Base-by-base conservation (phyloP, 192 early-diverging fungal genomes). In the Diversispora eburnea region DNA sequence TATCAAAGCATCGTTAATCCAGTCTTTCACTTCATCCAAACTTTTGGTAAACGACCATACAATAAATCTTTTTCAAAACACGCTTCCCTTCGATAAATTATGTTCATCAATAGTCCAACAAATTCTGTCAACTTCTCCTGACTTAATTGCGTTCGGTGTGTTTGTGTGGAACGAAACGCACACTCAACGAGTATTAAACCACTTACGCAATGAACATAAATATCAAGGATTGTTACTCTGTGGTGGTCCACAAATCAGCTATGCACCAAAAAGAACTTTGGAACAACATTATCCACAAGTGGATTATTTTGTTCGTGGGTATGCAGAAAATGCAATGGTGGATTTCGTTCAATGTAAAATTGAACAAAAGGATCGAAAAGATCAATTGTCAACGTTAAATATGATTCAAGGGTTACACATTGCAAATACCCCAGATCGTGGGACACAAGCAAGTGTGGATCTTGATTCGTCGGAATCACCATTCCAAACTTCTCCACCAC, bases 141-240 rank as follows among this genome's bases (percentile, higher is more conserved):
- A 56, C 20, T 56, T 75, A 15, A 33, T 74, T 17, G 74, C 69
- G 4, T 52, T 75, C n/a, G 66, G 69, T 25, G 55, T 46, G 13
- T 75, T 76, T 39, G 41, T 75, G 8, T 75, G 74, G 74, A 75
- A 75, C 33, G 74, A 75, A 51, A 41, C 7, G 6, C 72, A 74
- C 48, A 63, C 45, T n/a, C 74, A 75, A 46, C 15, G 17, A 48
- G 75, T 74, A 10, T 56, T 75, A 56, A 43, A 13, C 8, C 7
- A 13, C 3, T 51, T 51, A 51, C 13, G 13, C 0, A n/a, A 15
- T 56, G 17, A 8, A 19, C 19, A 5, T 55, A 15, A 19, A n/a
- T 0, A 17, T 17, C 15, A 56, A 56, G 17, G 17, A 56, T 20
- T 20, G 20, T 19, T 56, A 0, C 20, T 56, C 19, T 15, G 13